Evolutionary conservation across 2,329 filamentous ascomycete species (phyloP).

Genomic region (Paecilomyces sp.): DNA sequence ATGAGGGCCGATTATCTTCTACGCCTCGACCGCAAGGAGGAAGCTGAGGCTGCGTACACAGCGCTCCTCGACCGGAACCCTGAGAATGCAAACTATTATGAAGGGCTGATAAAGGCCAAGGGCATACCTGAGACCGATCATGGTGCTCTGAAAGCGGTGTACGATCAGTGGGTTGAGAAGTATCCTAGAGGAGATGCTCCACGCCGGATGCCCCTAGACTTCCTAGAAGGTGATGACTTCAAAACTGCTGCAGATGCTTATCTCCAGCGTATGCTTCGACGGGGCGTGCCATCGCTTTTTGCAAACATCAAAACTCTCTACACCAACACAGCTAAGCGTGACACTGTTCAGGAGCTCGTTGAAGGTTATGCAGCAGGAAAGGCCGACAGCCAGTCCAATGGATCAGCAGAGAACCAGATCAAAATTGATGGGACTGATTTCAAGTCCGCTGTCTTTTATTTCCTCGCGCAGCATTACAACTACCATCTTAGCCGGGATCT

Average conservation of each 20-base stretch:
- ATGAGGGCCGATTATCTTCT: slow-evolving; percentile 76
- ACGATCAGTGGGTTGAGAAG: slow-evolving; percentile 73
- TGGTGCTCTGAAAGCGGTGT: slow-evolving; percentile 64
- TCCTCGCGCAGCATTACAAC: slow-evolving; percentile 95
- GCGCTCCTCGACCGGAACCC: slow-evolving; percentile 77
- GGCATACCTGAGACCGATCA: slow-evolving; percentile 55
- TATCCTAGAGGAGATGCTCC: slow-evolving; percentile 78
- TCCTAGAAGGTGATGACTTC: slow-evolving; percentile 77
- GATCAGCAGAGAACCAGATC: slow-evolving; percentile 37
- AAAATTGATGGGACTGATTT: slow-evolving; percentile 54
- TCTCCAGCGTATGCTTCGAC: slow-evolving; percentile 75
- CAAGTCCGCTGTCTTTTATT: slow-evolving; percentile 76
- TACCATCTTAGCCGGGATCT: slow-evolving; percentile 83
- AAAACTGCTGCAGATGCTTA: slow-evolving; percentile 70
- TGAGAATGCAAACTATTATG: slow-evolving; percentile 81
- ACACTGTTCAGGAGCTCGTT: slow-evolving; percentile 66
- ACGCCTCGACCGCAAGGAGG: slow-evolving; percentile 66
- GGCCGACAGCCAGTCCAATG: slow-evolving; percentile 39
- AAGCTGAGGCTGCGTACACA: slow-evolving; percentile 75
- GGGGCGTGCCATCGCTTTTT: slow-evolving; percentile 92
- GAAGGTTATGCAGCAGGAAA: slow-evolving; percentile 66
- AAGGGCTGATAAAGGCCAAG: slow-evolving; percentile 64
- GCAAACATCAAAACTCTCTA: slow-evolving; percentile 95
- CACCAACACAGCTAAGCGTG: slow-evolving; percentile 66
- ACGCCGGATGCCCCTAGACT: slow-evolving; percentile 79